Base-by-base conservation (phyloP, 2,329 filamentous ascomycete genomes). In the Fusarium temperatum region DNA sequence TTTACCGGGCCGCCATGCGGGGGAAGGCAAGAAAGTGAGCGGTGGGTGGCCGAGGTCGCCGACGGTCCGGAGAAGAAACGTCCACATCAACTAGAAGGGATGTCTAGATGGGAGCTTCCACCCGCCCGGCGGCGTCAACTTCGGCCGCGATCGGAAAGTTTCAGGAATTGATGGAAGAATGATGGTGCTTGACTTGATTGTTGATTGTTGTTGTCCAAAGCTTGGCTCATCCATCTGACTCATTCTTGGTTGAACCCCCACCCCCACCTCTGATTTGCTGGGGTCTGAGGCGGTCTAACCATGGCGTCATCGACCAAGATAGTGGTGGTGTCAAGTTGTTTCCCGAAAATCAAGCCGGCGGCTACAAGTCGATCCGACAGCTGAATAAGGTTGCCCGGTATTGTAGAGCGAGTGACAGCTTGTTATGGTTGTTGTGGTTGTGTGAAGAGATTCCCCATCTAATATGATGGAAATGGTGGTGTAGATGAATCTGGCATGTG, bases 61-160 rank as follows among this genome's bases (percentile, higher is more conserved):
- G 72, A 72, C 62, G 59, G 60, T 47, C 59, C 51, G 67, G 26
- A 36, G 45, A 68, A 67, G 30, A 36, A 61, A 50, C 32, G 47
- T 26, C 67, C 63, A 68, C 72, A 66, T 42, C 50, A 61, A 35
- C 39, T 41, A 48, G 41, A 63, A 47, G 35, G 22, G 44, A 53
- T 53, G 24, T 69, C 56, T 51, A 39, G 45, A 70, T 53, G 51
- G 45, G 44, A 62, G 24, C 36, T 73, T 75, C 75, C 75, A 68
- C 66, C 60, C 53, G 62, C 54, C 73, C 74, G 71, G 66, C 24
- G 39, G 17, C 20, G 47, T 41, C 8, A 28, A 20, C 8, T 53
- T 77, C 73, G 74, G 70, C 62, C 67, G 58, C 56, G 44, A 61
- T 75, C 74, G 76, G 74, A 64, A 77, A 36, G n/a, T 47, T 48